phyloP scores from a whole-genome alignment of 164 flowering plant species.

The Umbellularia californica region DNA sequence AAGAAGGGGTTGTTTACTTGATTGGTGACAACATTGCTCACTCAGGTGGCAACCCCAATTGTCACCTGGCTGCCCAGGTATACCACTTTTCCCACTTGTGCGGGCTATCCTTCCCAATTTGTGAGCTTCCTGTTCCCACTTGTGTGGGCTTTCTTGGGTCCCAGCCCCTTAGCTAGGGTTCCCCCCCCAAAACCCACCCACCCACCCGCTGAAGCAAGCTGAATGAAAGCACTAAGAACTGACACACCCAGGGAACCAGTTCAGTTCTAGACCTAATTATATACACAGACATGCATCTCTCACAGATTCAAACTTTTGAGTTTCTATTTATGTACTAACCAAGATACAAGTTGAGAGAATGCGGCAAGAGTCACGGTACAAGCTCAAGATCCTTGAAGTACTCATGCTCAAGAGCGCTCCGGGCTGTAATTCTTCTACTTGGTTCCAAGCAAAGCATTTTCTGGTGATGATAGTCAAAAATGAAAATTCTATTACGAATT shows the following conservation, averaged over 20 bases:
- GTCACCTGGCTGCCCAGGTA: too few relatives aligned
- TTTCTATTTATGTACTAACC: constrained; percentile 3
- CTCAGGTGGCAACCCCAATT: too few relatives aligned
- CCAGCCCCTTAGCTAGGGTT: too few relatives aligned
- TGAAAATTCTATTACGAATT: neutral
- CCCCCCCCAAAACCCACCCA: accelerated
- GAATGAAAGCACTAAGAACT: neutral
- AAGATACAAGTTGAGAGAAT: constrained; percentile 9
- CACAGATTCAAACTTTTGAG: constrained; percentile 12
- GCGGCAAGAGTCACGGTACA: constrained; percentile 41
- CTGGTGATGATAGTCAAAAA: constrained; percentile 28
- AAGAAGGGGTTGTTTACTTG: too few relatives aligned
- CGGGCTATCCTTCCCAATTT: too few relatives aligned
- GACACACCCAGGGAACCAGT: neutral
- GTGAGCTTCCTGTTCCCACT: too few relatives aligned
- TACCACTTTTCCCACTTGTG: too few relatives aligned
- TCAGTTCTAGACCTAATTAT: neutral
- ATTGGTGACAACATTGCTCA: too few relatives aligned
- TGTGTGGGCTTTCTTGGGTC: too few relatives aligned
- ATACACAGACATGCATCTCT: constrained; percentile 8
- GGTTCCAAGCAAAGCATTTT: constrained; percentile 96
- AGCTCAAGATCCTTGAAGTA: constrained; percentile 78
- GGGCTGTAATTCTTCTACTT: constrained; percentile 82
- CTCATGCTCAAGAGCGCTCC: constrained; percentile 87
- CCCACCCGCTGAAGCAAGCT: neutral